A percentile compares a stretch with the other conserved stretches of the same genome.
Conservation (phyloP, 306 rosid genomes). For the Hippophae tibetana region DNA sequence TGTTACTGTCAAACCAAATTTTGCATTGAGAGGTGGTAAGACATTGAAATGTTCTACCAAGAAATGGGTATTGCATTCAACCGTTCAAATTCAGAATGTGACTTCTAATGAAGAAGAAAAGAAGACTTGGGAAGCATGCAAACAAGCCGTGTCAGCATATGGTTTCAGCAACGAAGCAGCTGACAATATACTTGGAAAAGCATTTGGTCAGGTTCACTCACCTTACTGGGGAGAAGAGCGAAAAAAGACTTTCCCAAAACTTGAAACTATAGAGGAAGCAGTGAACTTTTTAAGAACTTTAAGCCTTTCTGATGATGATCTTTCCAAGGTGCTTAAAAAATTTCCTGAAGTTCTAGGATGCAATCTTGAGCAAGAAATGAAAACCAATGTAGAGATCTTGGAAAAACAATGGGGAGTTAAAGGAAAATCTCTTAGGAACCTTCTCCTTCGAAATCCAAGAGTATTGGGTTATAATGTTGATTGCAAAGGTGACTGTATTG, state of each 20-base stretch:
- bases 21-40: slow-evolving; percentile 23
- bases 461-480: slow-evolving; percentile 79
- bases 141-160: slow-evolving; percentile 42
- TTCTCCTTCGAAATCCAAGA: slow-evolving; percentile 78
- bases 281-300: slow-evolving; percentile 63
- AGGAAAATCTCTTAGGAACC: slow-evolving; percentile 66
- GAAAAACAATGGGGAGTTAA: slow-evolving; percentile 67
- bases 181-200: slow-evolving; percentile 83
- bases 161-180: slow-evolving; percentile 58
- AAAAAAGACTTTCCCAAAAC: slow-evolving; percentile 42
- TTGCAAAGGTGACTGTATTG: slow-evolving; percentile 89
- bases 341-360: slow-evolving; percentile 96
- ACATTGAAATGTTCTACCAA: slow-evolving; percentile 23
- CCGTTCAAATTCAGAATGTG: slow-evolving; percentile 36
- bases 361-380: slow-evolving; percentile 57
- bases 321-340: slow-evolving; percentile 68
- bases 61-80: slow-evolving; percentile 50
- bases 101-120: slow-evolving; percentile 42
- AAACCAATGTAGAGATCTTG: slow-evolving; percentile 53
- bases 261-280: slow-evolving; percentile 38
- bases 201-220: slow-evolving; percentile 71
- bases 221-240: slow-evolving; percentile 97
- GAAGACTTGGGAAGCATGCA: slow-evolving; percentile 63
- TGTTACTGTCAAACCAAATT: slow-evolving; percentile 25
- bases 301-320: slow-evolving; percentile 67